These are phyloP conservation scores for Penicillium sumatraense DNA, from an alignment of 2,329 filamentous ascomycete genomes.

Conservation along the genomic window DNA sequence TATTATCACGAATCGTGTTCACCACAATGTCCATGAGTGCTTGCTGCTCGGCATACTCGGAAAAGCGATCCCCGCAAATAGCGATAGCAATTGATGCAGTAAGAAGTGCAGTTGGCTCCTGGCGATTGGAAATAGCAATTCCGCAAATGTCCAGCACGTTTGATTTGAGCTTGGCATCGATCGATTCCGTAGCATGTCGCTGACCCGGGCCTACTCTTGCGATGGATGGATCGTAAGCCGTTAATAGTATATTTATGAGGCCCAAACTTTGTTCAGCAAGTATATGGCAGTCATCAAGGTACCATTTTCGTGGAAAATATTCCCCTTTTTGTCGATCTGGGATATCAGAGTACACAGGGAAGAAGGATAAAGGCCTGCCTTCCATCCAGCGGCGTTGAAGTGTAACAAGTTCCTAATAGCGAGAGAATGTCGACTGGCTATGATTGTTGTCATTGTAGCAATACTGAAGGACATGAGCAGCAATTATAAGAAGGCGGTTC, in stretches of 20 bases:
- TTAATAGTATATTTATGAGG: conserved; percentile 30
- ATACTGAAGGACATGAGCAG: conserved; percentile 8
- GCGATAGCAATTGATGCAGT: conserved; percentile 19
- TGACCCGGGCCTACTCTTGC: conserved; percentile 28
- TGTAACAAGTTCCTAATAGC: conserved; percentile 22
- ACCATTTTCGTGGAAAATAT: conserved; percentile 33
- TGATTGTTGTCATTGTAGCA: conserved; percentile 7
- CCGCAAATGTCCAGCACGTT: conserved; percentile 24
- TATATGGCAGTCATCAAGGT: conserved; percentile 29
- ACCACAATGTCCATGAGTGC: conserved; percentile 15
- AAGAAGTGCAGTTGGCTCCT: conserved; percentile 19
- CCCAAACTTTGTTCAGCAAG: conserved; percentile 27
- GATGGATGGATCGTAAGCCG: conserved; percentile 31
- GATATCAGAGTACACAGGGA: conserved; percentile 27
- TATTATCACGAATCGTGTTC: conserved; percentile 10
- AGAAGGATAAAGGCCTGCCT: conserved; percentile 27
- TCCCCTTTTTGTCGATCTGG: conserved; percentile 22
- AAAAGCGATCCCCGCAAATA: conserved; percentile 17
- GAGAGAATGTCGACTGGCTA: neutral
- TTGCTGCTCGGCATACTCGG: conserved; percentile 10
- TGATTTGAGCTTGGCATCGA: conserved; percentile 16
- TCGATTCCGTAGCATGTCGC: conserved; percentile 5
- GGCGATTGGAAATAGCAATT: conserved; percentile 25
- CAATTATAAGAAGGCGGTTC: conserved; percentile 10
- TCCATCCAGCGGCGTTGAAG: conserved; percentile 27